These are phyloP conservation scores for Pyricularia pennisetigena DNA, from an alignment of 2,329 filamentous ascomycete genomes.

Conservation along the genomic window DNA sequence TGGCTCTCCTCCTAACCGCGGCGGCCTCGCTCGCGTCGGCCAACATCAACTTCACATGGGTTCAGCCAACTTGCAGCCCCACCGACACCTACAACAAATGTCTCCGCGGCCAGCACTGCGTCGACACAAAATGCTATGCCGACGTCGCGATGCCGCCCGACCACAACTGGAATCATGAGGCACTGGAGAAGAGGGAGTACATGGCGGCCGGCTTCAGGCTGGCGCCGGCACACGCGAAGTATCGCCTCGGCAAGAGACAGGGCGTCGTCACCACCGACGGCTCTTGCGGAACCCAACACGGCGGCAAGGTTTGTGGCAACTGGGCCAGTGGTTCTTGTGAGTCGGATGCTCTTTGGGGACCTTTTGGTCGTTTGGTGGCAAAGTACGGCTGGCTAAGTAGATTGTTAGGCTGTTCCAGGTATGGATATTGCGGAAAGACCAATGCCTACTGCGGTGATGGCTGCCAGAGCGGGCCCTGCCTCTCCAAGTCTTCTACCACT, in stretches of 20 bases:
- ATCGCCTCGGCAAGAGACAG: not conserved
- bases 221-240: not conserved
- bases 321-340: conserved; percentile 1
- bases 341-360: not conserved
- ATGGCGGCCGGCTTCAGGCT: not conserved
- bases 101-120: conserved; percentile 5
- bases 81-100: conserved; percentile 3
- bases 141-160: not conserved
- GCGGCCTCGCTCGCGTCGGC: not conserved
- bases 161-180: not conserved
- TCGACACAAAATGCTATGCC: not conserved
- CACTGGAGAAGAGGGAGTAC: not conserved
- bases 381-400: not conserved
- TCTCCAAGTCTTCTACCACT: not conserved
- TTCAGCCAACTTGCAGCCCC: conserved; percentile 2
- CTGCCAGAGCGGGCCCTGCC: conserved; percentile 4
- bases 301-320: not conserved
- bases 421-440: not conserved
- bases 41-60: conserved; percentile 6
- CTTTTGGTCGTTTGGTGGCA: not conserved
- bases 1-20: not conserved
- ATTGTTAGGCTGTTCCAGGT: not conserved
- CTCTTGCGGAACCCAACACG: not conserved
- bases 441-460: conserved; percentile 2
- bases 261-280: conserved; percentile 1